Percentiles rank a stretch among this genome's conserved stretches.
phyloP scores from a whole-genome alignment of 768 basidiomycete genomes.

The Suillus spraguei region DNA sequence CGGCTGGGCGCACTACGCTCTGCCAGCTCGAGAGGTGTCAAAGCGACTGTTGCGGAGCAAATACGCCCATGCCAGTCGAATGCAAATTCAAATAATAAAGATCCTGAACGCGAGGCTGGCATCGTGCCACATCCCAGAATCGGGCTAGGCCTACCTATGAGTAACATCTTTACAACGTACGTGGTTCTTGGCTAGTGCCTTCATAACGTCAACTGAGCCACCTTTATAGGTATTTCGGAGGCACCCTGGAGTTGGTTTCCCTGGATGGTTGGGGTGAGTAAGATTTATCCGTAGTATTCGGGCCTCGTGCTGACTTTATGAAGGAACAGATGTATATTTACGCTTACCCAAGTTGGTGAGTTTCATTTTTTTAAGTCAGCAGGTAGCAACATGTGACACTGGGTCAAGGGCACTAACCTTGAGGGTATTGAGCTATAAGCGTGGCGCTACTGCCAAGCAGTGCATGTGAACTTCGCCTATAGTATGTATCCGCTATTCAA shows the following conservation, averaged over 20 bases:
- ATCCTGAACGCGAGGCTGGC: constrained; percentile 46
- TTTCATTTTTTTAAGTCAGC: constrained; percentile 4
- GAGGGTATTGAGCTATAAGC: constrained; percentile 79
- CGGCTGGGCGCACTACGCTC: constrained; percentile 69
- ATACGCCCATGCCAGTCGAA: constrained; percentile 47
- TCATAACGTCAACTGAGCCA: background rate
- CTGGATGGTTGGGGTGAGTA: constrained; percentile 81
- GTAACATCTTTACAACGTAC: constrained; percentile 83
- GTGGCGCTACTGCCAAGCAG: background rate
- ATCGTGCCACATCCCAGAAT: constrained; percentile 63
- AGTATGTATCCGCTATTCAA: background rate
- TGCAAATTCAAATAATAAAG: constrained; percentile 27
- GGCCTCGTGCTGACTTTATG: constrained; percentile 10
- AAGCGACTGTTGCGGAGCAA: constrained; percentile 82
- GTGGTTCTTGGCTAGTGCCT: constrained; percentile 23
- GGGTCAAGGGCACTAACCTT: constrained; percentile 73
- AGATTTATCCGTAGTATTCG: background rate
- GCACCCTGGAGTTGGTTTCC: constrained; percentile 75
- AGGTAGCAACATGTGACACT: constrained; percentile 6
- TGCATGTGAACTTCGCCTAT: background rate
- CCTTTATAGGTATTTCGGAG: constrained; percentile 72
- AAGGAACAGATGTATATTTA: constrained; percentile 84
- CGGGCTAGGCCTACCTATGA: constrained; percentile 87
- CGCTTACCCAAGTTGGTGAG: constrained; percentile 79
- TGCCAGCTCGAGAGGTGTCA: constrained; percentile 64